Conservation (phyloP, 192 early-diverging fungal species). For the Coemansia brasiliensis region DNA sequence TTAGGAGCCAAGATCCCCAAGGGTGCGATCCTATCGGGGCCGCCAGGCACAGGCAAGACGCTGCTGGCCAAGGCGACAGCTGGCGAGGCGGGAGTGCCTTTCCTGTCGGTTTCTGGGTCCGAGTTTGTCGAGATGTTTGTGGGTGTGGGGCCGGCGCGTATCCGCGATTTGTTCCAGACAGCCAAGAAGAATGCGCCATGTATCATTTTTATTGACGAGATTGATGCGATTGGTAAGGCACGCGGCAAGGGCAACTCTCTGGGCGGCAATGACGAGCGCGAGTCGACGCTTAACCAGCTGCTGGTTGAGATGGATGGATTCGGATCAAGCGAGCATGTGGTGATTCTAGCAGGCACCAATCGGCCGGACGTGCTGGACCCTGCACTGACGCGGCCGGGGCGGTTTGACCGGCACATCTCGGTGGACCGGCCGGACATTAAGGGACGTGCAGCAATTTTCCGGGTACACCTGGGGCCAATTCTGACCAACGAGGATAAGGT, state of each 20-base stretch:
- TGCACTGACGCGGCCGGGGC: conserved; percentile 93
- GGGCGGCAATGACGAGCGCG: conserved; percentile 98
- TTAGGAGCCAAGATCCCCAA: conserved; percentile 98
- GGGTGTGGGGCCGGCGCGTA: conserved; percentile 90
- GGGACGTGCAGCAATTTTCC: conserved; percentile 94
- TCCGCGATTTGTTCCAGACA: conserved; percentile 94
- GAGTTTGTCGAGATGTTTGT: conserved; percentile 99
- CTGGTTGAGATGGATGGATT: conserved; percentile 99
- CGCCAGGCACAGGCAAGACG: conserved; percentile 98
- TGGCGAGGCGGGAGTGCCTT: conserved; percentile 97
- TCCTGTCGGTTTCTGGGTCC: conserved; percentile 97
- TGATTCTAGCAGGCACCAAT: conserved; percentile 98
- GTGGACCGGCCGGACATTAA: conserved; percentile 97
- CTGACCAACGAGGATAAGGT: conserved; percentile 83
- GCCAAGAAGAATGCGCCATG: conserved; percentile 97
- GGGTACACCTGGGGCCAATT: conserved; percentile 92
- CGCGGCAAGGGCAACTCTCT: conserved; percentile 81
- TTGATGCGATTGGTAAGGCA: conserved; percentile 99
- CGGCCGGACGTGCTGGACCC: conserved; percentile 95
- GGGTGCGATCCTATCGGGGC: conserved; percentile 93
- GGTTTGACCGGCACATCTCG: conserved; percentile 97
- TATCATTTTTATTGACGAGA: conserved; percentile 99
- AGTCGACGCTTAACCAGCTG: conserved; percentile 95
- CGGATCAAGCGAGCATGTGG: conserved; percentile 63
- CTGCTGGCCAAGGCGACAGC: conserved; percentile 98